Conservation (phyloP, 1,284 basidiomycete genomes). For the Papiliotrema fonsecae region DNA sequence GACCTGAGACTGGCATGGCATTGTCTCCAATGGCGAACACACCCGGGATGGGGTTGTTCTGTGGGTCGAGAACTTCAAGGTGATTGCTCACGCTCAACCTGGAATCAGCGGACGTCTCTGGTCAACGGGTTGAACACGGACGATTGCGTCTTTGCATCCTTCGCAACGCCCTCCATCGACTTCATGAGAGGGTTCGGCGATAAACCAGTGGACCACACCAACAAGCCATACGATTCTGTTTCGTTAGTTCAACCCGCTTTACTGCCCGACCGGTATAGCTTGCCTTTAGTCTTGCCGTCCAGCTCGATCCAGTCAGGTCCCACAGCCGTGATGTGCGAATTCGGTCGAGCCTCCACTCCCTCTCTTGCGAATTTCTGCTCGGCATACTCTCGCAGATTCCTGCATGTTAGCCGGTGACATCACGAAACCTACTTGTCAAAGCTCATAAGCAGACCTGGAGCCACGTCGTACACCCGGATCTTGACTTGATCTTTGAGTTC, state of each 20-base stretch:
- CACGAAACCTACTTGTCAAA: constrained; percentile 62
- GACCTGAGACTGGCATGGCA: constrained; percentile 57
- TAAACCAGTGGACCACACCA: constrained; percentile 82
- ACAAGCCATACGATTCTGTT: constrained; percentile 70
- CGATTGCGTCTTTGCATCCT: constrained; percentile 61
- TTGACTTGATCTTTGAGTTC: constrained; percentile 58
- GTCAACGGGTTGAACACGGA: constrained; percentile 30
- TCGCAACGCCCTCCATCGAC: constrained; percentile 58
- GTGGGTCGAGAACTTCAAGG: constrained; percentile 57
- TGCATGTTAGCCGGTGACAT: constrained; percentile 8
- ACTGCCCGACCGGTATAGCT: constrained; percentile 15
- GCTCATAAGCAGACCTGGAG: constrained; percentile 69
- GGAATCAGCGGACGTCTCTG: constrained; percentile 4
- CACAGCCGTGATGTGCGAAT: constrained; percentile 74
- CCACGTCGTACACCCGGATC: constrained; percentile 76
- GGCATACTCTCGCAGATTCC: constrained; percentile 55
- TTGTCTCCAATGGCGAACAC: constrained; percentile 83
- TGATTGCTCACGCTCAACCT: constrained; percentile 61
- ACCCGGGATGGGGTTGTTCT: constrained; percentile 61
- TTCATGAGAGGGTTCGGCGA: constrained; percentile 71
- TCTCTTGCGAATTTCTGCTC: constrained; percentile 70
- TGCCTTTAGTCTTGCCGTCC: constrained; percentile 43
- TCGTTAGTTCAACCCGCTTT: constrained; percentile 44
- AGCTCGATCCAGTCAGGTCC: constrained; percentile 53
- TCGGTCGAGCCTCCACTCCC: constrained; percentile 68